Conservation (phyloP, 805 yeast genomes). For the Myxozyma neotropica region DNA sequence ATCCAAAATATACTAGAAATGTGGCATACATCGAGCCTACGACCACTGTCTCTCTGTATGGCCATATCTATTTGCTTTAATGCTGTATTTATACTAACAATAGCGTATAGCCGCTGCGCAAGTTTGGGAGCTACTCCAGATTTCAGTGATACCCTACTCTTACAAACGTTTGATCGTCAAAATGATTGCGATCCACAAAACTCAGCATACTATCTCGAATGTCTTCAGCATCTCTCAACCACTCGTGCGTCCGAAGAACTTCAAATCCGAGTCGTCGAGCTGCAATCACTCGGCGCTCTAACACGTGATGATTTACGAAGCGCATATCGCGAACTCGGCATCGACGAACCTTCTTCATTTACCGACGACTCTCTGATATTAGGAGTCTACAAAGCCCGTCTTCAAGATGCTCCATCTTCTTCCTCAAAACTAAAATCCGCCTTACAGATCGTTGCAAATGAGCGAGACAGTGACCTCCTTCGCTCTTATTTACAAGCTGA, state of each 20-base stretch:
- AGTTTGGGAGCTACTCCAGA: constrained; percentile 53
- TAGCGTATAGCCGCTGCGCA: constrained; percentile 43
- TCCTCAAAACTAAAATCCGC: constrained; percentile 52
- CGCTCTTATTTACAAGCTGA: constrained; percentile 52
- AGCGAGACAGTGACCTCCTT: constrained; percentile 59
- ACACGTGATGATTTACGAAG: constrained; percentile 53
- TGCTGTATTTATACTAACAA: not conserved
- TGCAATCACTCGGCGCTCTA: constrained; percentile 55
- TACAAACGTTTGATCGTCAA: constrained; percentile 51
- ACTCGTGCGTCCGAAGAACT: constrained; percentile 52
- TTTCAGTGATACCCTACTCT: constrained; percentile 54
- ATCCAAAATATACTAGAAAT: constrained; percentile 8
- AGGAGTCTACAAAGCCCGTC: constrained; percentile 22
- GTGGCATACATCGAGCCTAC: constrained; percentile 20
- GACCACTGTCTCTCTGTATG: constrained; percentile 17
- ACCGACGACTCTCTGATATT: constrained; percentile 23
- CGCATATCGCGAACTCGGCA: constrained; percentile 46
- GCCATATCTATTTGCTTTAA: not conserved
- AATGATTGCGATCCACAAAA: constrained; percentile 49
- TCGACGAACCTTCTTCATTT: constrained; percentile 13
- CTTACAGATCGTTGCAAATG: constrained; percentile 61
- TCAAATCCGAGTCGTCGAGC: constrained; percentile 49
- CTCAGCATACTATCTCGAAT: constrained; percentile 59
- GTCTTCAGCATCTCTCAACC: constrained; percentile 55
- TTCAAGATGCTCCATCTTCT: constrained; percentile 19